Base-by-base conservation (phyloP, 1,139 yeast genomes). In the Suhomyces atakaporum region DNA sequence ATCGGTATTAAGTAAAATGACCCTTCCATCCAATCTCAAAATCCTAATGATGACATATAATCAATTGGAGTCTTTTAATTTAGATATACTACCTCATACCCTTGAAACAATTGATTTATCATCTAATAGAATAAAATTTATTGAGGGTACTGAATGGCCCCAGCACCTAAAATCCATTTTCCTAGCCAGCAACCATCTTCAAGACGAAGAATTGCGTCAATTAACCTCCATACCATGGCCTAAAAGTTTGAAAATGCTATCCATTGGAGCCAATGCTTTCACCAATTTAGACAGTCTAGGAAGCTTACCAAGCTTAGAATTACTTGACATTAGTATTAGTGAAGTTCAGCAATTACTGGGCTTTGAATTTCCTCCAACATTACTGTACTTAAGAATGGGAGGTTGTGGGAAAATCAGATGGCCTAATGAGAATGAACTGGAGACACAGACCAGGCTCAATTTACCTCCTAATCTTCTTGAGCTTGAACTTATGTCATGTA, bases 1-100 rank as follows among this genome's bases (percentile, higher is more conserved):
- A 40, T 19, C 29, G 6, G 36, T 38, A 3, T 42, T 61, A 11
- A 14, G 29, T 2, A 23, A 30, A 3, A 39, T 57, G 26, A 25
- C 33, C 4, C 51, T 59, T 22, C 66, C 68, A 0, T 28, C 32
- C 2, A 36, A 47, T 19, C 47, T 66, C 29, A 56, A 52, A 10
- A 59, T 62, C 2, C 46, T 68, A 22, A 66, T 66, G 73, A 43
- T 66, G 29, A 59, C 70, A 0, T 54, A 62, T 45, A 66, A 66
- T 39, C 49, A 51, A 16, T 34, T 64, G 14, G 35, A 47, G 8
- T 33, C 42, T 6, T 33, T 64, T 13, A 51, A 59, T 36, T 39
- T 62, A 2, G 45, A 54, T 7, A 35, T 39, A 8, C 51, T 66
- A 12, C 69, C 68, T 0, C 42, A 39, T 7, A 45, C 57, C 2